Percentiles rank a stretch among this genome's conserved stretches.
Conservation (phyloP, 2,329 filamentous ascomycete genomes). For the Aspergillus sojae region DNA sequence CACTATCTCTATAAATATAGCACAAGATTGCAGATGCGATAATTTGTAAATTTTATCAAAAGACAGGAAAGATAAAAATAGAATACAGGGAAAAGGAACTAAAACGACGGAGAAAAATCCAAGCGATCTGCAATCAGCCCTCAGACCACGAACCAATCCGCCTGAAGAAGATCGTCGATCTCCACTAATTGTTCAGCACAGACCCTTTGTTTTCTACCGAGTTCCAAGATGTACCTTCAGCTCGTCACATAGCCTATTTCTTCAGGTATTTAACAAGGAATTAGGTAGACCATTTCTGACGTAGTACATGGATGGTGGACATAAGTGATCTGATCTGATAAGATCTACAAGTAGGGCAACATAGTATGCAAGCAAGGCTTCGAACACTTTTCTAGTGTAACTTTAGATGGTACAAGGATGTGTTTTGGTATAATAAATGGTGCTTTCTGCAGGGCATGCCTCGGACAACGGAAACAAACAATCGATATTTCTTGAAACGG, state of each 20-base stretch:
- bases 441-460: too few relatives aligned
- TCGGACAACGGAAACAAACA: too few relatives aligned
- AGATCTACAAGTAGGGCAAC: neutral
- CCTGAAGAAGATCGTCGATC: neutral
- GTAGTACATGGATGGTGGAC: too few relatives aligned
- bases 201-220: neutral
- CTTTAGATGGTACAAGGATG: neutral
- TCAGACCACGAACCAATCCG: neutral
- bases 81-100: neutral
- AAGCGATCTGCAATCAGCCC: neutral
- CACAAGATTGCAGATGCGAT: neutral
- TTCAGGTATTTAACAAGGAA: neutral
- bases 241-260: neutral
- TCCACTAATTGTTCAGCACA: neutral
- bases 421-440: neutral
- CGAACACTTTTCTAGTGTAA: neutral
- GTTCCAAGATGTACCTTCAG: neutral
- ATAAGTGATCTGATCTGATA: too few relatives aligned
- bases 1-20: neutral
- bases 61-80: neutral
- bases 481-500: neutral
- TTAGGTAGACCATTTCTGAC: too few relatives aligned
- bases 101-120: neutral
- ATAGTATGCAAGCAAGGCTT: too few relatives aligned
- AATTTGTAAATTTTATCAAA: neutral